Conservation (phyloP, 2,329 filamentous ascomycete genomes). For the Alternaria sp. region DNA sequence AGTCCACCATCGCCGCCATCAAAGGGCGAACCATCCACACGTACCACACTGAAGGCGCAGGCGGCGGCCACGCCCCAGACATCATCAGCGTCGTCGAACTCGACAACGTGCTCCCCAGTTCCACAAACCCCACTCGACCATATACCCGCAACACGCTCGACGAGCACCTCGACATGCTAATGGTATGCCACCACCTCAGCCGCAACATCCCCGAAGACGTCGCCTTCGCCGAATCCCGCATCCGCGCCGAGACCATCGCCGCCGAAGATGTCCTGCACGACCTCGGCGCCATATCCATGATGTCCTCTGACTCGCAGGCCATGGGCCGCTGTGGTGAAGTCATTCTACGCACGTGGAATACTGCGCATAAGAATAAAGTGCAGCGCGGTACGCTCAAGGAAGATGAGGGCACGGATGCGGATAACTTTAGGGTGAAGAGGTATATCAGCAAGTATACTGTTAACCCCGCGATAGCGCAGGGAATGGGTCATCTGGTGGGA, state of each 20-base stretch:
- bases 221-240: constrained; percentile 91
- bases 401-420: constrained; percentile 78
- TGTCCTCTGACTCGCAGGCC: constrained; percentile 92
- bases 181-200: constrained; percentile 95
- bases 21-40: constrained; percentile 90
- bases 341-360: constrained; percentile 92
- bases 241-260: constrained; percentile 93
- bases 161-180: constrained; percentile 97
- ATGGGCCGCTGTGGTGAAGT: constrained; percentile 98
- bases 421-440: constrained; percentile 90
- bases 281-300: constrained; percentile 94
- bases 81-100: constrained; percentile 94
- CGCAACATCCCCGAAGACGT: constrained; percentile 95
- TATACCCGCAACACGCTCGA: constrained; percentile 92
- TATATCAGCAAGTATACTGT: constrained; percentile 97
- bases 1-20: constrained; percentile 85
- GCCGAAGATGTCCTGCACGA: constrained; percentile 97
- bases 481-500: constrained; percentile 85
- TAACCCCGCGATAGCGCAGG: constrained; percentile 90
- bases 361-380: constrained; percentile 93
- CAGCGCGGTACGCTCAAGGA: constrained; percentile 79
- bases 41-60: constrained; percentile 95
- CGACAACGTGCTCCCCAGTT: constrained; percentile 84
- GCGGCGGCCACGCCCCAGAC: constrained; percentile 92
- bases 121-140: constrained; percentile 90